Base-by-base conservation (phyloP, 352 stramenopile genomes). In the Globisporangium barbulae region DNA sequence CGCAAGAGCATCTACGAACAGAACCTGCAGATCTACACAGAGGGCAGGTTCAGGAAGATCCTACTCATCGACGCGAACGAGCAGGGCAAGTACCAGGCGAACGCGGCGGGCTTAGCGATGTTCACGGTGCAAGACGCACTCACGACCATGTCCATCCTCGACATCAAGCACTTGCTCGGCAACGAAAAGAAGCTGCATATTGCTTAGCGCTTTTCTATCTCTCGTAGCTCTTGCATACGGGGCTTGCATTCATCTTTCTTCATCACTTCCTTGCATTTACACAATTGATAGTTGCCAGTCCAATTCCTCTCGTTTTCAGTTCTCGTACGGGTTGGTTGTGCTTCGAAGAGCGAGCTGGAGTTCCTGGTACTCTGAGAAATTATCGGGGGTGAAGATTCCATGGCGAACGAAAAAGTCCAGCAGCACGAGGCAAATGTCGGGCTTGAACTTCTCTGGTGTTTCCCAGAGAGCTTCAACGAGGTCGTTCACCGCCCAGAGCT, bases 371-470 rank as follows among this genome's bases (percentile, higher is more conserved):
- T 84, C 72, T 12, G 30, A 17, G 5, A 81, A 84, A 57, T 75
- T 86, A 56, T 89, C 76, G 10, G 78, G 65, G n/a, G 81, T 87
- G 55, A 90, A 63, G 17, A 89, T 50, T 10, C 81, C 78, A 17
- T 92, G 83, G 42, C 81, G 83, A 10, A 90, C 49, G 45, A 72
- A 75, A 53, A 90, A 92, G 58, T 89, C 81, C 47, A 90, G 68
- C 59, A 92, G 45, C 54, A 90, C 62, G 37, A 89, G 67, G 59
- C 81, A 81, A 52, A 90, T 79, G 55, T 92, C 81, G 48, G 79
- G 83, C 64, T 92, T 92, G 61, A 92, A 90, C 39, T 66, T 70
- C 53, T 83, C 73, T 13, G 78, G 75, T 53, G 80, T 70, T 6
- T 76, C 73, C 54, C 75, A 71, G 7, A 92, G 48, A 12, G 62